phyloP scores from a whole-genome alignment of 345 rosid genomes.

The Hibiscus tridactylites region DNA sequence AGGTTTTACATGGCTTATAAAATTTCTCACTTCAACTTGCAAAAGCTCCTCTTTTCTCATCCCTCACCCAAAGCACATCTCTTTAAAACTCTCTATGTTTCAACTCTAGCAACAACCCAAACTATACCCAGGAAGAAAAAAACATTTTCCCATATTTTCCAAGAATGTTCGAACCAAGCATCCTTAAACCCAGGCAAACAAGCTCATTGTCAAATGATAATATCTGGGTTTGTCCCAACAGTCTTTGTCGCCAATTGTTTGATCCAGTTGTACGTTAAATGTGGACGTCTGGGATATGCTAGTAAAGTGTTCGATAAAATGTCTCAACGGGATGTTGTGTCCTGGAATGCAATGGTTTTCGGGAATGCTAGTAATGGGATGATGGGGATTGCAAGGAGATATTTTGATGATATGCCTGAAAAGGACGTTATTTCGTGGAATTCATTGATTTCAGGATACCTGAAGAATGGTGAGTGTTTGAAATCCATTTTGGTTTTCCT shows the following conservation, averaged over 20 bases:
- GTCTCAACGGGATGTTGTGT: constrained; percentile 52
- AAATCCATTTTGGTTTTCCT: constrained; percentile 40
- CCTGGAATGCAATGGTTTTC: constrained; percentile 63
- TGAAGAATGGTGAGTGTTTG: constrained; percentile 42
- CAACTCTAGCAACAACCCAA: constrained; percentile 24
- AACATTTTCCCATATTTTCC: constrained; percentile 63
- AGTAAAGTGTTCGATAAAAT: constrained; percentile 57
- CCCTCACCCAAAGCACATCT: neutral
- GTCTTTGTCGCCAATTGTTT: constrained; percentile 64
- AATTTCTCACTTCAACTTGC: constrained; percentile 2
- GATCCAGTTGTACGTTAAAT: constrained; percentile 48
- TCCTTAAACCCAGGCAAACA: constrained; percentile 51
- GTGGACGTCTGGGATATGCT: constrained; percentile 41
- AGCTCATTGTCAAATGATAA: constrained; percentile 70
- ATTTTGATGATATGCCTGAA: constrained; percentile 49
- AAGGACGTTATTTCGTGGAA: constrained; percentile 89
- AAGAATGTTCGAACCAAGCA: constrained; percentile 47
- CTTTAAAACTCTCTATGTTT: constrained; percentile 16
- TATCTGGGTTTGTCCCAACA: constrained; percentile 66
- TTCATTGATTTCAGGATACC: constrained; percentile 70
- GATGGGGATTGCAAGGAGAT: constrained; percentile 32
- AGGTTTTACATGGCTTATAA: constrained; percentile 29
- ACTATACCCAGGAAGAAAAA: constrained; percentile 17
- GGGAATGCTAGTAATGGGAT: constrained; percentile 44
- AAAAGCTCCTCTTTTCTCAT: constrained; percentile 11